Base-by-base conservation (phyloP, 2,329 filamentous ascomycete species). In the Plectosphaerella plurivora region DNA sequence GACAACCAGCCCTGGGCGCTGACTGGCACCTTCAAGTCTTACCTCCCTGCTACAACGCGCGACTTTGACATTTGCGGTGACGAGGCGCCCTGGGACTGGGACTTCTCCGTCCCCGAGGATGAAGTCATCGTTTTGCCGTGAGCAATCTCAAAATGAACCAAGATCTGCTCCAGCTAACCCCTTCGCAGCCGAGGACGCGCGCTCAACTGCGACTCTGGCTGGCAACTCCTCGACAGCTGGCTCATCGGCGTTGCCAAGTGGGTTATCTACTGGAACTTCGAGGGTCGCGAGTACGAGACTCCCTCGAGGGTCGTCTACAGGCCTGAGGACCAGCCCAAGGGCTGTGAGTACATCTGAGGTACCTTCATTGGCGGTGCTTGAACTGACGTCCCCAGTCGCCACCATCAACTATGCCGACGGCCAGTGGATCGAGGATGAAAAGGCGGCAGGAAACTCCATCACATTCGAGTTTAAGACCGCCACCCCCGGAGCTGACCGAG, bases 211-310 rank as follows among this genome's bases (percentile, higher is more conserved):
- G 35, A 18, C 12, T 44, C 36, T 3, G 45, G 16, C 16, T 54
- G 53, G 50, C 53, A 54, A 24, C 35, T 45, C n/a, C 45, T 49
- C 24, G 50, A 54, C 42, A 41, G 45, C 10, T 18, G 36, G 18
- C 46, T 54, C 12, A 46, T 52, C 14, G 53, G 50, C 35, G 49
- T 25, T 9, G 53, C 50, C 35, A 52, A 54, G 25, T 54, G 42
- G 50, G 50, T 37, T n/a, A 52, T 54, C 25, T 51, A 47, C 36
- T 54, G 47, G 46, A 54, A 50, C 24, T 53, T 46, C 14, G 33
- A 45, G n/a, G 36, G 36, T 24, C 36, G 35, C 11, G 22, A 46
- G 24, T 54, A 37, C 37, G 53, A 53, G 47, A 46, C 46, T 12
- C 53, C 53, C 12, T 33, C 49, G 3, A 41, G 50, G 4, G 16